Conservation (phyloP, 345 rosid species). For the Reutealis trisperma region DNA sequence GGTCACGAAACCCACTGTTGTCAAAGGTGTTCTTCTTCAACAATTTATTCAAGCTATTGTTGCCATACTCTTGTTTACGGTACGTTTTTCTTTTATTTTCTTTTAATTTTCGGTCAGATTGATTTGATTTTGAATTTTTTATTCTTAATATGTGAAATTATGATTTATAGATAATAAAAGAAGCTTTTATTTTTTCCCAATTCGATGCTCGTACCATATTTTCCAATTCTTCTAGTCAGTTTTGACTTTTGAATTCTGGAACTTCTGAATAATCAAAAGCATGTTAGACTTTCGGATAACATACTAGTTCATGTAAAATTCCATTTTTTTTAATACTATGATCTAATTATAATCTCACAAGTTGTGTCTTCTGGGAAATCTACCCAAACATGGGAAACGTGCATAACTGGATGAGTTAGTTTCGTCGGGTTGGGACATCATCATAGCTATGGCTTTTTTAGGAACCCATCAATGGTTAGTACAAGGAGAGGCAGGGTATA, state of each 20-base stretch:
- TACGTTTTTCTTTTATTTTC: slow-evolving; percentile 10
- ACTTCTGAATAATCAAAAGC: too few relatives aligned
- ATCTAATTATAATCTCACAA: not conserved
- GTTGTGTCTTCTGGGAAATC: not conserved
- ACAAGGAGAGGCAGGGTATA: not conserved
- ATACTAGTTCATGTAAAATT: not conserved
- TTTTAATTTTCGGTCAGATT: not conserved
- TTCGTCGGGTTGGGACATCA: too few relatives aligned
- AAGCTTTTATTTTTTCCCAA: not conserved
- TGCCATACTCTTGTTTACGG: slow-evolving; percentile 72
- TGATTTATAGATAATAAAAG: not conserved
- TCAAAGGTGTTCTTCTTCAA: slow-evolving; percentile 83
- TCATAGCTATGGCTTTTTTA: not conserved
- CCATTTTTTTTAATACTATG: not conserved
- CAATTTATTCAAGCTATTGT: slow-evolving; percentile 78
- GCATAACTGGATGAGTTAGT: not conserved
- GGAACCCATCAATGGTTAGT: not conserved
- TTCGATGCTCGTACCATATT: not conserved
- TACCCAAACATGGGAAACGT: not conserved
- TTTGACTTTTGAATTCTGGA: not conserved
- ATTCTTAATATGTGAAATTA: not conserved
- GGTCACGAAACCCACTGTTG: slow-evolving; percentile 65
- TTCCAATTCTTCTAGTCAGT: not conserved
- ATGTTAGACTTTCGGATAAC: not conserved
- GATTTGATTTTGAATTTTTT: not conserved